Conservation (phyloP, 1,139 yeast genomes). For the Hyphopichia wangnamkhiaoensis region DNA sequence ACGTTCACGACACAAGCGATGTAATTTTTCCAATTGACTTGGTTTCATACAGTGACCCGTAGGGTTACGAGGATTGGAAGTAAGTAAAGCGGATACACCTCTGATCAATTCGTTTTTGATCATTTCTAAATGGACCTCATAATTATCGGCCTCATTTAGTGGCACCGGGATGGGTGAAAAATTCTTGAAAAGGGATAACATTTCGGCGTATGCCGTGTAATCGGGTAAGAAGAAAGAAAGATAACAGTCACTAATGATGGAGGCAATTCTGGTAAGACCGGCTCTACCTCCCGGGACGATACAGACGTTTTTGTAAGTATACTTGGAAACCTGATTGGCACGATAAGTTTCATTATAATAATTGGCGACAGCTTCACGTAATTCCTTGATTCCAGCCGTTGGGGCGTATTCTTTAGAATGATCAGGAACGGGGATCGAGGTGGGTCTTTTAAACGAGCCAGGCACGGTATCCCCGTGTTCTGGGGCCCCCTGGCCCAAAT, state of each 20-base stretch:
- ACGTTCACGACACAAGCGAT: constrained; percentile 56
- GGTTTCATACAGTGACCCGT: constrained; percentile 61
- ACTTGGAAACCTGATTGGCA: constrained; percentile 49
- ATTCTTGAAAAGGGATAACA: constrained; percentile 66
- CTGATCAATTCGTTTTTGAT: constrained; percentile 57
- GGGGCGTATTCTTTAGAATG: constrained; percentile 63
- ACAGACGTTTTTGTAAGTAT: constrained; percentile 66
- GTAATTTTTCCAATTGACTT: constrained; percentile 53
- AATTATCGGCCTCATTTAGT: constrained; percentile 58
- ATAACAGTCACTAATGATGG: constrained; percentile 63
- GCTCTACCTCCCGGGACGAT: constrained; percentile 74
- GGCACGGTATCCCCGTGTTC: constrained; percentile 65
- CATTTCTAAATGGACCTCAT: constrained; percentile 58
- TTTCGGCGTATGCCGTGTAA: constrained; percentile 73
- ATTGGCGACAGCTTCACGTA: constrained; percentile 64
- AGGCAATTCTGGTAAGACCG: constrained; percentile 66
- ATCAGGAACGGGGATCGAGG: constrained; percentile 51
- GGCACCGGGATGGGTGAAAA: constrained; percentile 72
- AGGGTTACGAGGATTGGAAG: constrained; percentile 70
- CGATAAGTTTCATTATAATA: constrained; percentile 62
- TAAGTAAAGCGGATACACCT: constrained; percentile 63
- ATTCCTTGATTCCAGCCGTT: constrained; percentile 59
- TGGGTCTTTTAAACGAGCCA: constrained; percentile 63
- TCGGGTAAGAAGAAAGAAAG: constrained; percentile 67
- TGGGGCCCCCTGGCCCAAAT: constrained; percentile 72